phyloP scores from a whole-genome alignment of 108 stramenopile species.

The Nannochloropsis gaditana region DNA sequence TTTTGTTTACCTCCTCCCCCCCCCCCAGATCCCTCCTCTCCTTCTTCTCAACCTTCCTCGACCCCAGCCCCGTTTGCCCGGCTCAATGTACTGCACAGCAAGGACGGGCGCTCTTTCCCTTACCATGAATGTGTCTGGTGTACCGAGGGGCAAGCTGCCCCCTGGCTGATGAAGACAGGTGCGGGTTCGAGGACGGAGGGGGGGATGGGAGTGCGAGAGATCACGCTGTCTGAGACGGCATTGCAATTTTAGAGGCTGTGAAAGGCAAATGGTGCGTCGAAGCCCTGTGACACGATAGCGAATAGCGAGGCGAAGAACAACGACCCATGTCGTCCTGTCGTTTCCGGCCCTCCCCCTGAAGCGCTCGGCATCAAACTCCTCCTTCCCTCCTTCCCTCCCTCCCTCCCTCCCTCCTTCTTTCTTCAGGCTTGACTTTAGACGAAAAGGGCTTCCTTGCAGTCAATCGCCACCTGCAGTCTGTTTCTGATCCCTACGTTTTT shows the following conservation, averaged over 20 bases:
- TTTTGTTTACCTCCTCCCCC: background rate
- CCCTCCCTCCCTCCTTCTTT: background rate
- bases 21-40: background rate
- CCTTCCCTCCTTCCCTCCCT: background rate
- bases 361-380: background rate
- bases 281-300: no score
- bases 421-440: slow-evolving; percentile 48
- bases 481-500: slow-evolving; percentile 52
- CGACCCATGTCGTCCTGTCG: no score
- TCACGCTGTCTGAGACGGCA: no score
- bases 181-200: background rate
- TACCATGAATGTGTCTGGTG: slow-evolving; percentile 39
- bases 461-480: slow-evolving; percentile 51
- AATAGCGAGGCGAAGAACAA: no score
- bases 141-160: slow-evolving; percentile 56
- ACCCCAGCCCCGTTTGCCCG: background rate
- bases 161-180: slow-evolving; percentile 49
- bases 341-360: no score
- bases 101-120: slow-evolving; percentile 12
- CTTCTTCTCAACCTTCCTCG: background rate
- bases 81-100: background rate
- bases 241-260: no score
- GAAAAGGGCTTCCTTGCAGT: slow-evolving; percentile 59
- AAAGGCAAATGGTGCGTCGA: no score
- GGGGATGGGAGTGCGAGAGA: background rate